Evolutionary conservation across 352 stramenopile species (phyloP), one percentile per base, ranked within the genome.

Genomic region (Pythium grandisporangium): DNA sequence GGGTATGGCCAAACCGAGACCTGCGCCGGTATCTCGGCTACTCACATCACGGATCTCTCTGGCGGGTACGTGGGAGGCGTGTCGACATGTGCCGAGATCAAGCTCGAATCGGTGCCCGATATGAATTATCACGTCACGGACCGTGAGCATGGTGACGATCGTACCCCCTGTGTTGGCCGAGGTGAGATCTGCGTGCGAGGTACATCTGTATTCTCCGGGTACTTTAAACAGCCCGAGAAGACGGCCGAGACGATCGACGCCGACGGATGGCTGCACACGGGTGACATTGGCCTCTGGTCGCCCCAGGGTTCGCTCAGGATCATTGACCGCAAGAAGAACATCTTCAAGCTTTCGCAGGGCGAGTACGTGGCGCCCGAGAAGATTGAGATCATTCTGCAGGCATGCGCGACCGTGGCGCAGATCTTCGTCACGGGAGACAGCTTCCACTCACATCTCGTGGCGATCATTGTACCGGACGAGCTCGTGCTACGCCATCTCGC

Each of bases 351-450:
- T 13, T 78, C 82, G 2, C 82, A 96, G 52, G 95, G 95, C 39
- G 95, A 99, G 71, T 99, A 98, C 63, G 79, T 99, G 35, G 92
- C 95, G 1, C 71, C 95, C 5, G 95, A 99, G 63, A 98, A 98
- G 68, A 90, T 99, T 53, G 95, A 99, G 65, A 96, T 96, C 53
- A 71, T 84, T 13, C 93, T 97, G 1, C 61, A 72, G 21, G 95
- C 92, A 34, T 95, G 67, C 45, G 58, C 63, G 2, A 95, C 93
- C 51, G 89, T 98, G 36, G 90, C 70, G 19, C 94, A 98, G 65
- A 70, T 85, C 26, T 98, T 98, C 58, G 87, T 99, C 14, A 86
- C 97, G 42, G 96, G 96, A 19, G 95, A 98, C 61, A 97, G 85
- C 19, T 90, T 97, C 41, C 90, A 98, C 60, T 97, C 68, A 41